Evolutionary conservation across 768 basidiomycete genomes (phyloP), one percentile per base, ranked within the genome.

Genomic region (Mycena metata): DNA sequence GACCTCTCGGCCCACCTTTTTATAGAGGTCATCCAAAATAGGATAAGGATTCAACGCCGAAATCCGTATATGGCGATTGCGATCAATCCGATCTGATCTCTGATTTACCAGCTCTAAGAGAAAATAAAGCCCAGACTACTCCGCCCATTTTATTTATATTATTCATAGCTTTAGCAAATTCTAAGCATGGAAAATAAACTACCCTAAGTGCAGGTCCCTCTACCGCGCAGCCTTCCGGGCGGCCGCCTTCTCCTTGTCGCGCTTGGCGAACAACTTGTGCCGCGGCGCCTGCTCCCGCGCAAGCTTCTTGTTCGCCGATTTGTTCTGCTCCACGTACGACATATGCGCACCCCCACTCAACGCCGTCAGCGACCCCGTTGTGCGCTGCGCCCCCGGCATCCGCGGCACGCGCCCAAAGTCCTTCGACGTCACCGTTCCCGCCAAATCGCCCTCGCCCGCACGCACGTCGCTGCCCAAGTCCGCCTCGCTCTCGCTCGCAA

Each of bases 261-360:
- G 90, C 79, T 94, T 94, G 55, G 88, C 84, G 78, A 96, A 96
- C 26, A 95, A 78, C 79, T 92, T 94, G 83, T 94, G 89, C 56
- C 94, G 87, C 62, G 84, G 84, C 46, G 84, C 78, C 19, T 79
- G 73, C 62, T 85, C 86, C 41, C 84, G 83, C 30, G 91, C 88
- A 12, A 94, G 83, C 64, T 88, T 89, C 83, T 92, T 93, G 85
- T 96, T 96, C 57, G 90, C 93, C 23, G 91, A 92, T 79, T 94
- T 95, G 82, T 96, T 96, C 79, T 95, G 92, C 80, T 96, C 95
- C 52, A 95, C 86, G 74, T 96, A 96, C 52, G 93, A 94, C 95
- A 96, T 96, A 74, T 94, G 94, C 73, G 94, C 93, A 5, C 89
- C 94, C 36, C 96, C 96, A 77, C 93, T 94, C 71, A 97, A 84